Conservation (phyloP, 2,329 filamentous ascomycete genomes). For the Nannizziopsis arthrosporioides region DNA sequence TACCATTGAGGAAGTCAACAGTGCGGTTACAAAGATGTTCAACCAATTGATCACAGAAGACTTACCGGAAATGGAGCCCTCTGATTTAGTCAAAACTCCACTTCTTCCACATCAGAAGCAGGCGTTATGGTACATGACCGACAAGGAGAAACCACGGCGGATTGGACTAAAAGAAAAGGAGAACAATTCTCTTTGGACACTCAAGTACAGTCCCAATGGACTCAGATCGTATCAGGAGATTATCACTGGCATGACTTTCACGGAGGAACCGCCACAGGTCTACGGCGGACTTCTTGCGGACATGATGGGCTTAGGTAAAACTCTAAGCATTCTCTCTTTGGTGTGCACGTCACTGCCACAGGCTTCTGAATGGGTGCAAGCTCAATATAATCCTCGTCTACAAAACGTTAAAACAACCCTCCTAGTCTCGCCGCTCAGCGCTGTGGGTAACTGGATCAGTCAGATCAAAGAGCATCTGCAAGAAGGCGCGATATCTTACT, state of each 20-base stretch:
- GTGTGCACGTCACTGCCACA: slow-evolving; percentile 54
- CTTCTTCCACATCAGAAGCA: slow-evolving; percentile 82
- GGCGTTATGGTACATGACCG: slow-evolving; percentile 73
- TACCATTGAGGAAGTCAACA: slow-evolving; percentile 74
- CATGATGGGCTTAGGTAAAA: slow-evolving; percentile 85
- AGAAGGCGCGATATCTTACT: slow-evolving; percentile 53
- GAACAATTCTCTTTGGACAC: slow-evolving; percentile 67
- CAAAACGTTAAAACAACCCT: slow-evolving; percentile 67
- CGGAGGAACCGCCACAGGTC: slow-evolving; percentile 51
- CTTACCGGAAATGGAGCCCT: slow-evolving; percentile 60
- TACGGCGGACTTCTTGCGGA: slow-evolving; percentile 66
- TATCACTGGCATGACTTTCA: slow-evolving; percentile 61
- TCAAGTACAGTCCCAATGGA: slow-evolving; percentile 45
- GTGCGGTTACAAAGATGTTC: slow-evolving; percentile 76
- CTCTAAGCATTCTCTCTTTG: slow-evolving; percentile 71
- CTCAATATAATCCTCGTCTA: slow-evolving; percentile 27
- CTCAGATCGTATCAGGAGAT: slow-evolving; percentile 63
- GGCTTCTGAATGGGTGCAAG: slow-evolving; percentile 50
- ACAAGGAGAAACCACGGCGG: slow-evolving; percentile 58
- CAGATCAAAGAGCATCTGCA: slow-evolving; percentile 76
- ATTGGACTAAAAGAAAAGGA: slow-evolving; percentile 48
- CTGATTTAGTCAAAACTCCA: slow-evolving; percentile 49
- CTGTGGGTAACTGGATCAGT: slow-evolving; percentile 86
- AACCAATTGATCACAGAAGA: slow-evolving; percentile 69
- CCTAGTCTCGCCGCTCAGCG: slow-evolving; percentile 78